A percentile compares a stretch with the other conserved stretches of the same genome.
Conservation (phyloP, 192 early-diverging fungal genomes). For the Allomyces arbusculus region DNA sequence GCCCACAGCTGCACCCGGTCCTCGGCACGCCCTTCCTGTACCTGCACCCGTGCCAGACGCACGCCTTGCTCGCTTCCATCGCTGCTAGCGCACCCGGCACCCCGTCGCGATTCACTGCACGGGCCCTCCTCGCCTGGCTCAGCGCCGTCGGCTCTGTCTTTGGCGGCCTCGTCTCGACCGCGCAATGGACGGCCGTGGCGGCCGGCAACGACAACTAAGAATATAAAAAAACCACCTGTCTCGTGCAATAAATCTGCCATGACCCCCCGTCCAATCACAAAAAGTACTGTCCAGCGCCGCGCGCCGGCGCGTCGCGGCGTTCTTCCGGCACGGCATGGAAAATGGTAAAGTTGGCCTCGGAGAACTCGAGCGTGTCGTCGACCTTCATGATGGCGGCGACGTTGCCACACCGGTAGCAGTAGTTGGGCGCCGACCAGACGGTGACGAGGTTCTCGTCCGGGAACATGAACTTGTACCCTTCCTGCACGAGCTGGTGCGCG, state of each 20-base stretch:
- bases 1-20: no score
- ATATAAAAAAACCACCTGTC: no score
- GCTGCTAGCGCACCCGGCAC: no score
- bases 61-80: background rate
- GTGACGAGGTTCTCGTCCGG: constrained; percentile 85
- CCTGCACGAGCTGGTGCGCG: constrained; percentile 94
- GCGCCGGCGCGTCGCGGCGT: constrained; percentile 35
- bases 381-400: constrained; percentile 86
- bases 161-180: no score
- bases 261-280: constrained; percentile 3
- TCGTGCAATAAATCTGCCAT: background rate
- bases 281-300: constrained; percentile 18
- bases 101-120: no score
- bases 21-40: no score
- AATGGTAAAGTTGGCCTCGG: constrained; percentile 79
- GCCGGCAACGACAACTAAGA: no score
- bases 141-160: no score
- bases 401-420: constrained; percentile 96
- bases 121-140: no score
- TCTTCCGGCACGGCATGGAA: constrained; percentile 91
- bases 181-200: no score
- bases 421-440: constrained; percentile 45
- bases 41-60: no score
- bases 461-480: constrained; percentile 94
- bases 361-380: constrained; percentile 47